Evolutionary conservation across 2,329 filamentous ascomycete genomes (phyloP).

Genomic region (Pseudogymnoascus sp.): DNA sequence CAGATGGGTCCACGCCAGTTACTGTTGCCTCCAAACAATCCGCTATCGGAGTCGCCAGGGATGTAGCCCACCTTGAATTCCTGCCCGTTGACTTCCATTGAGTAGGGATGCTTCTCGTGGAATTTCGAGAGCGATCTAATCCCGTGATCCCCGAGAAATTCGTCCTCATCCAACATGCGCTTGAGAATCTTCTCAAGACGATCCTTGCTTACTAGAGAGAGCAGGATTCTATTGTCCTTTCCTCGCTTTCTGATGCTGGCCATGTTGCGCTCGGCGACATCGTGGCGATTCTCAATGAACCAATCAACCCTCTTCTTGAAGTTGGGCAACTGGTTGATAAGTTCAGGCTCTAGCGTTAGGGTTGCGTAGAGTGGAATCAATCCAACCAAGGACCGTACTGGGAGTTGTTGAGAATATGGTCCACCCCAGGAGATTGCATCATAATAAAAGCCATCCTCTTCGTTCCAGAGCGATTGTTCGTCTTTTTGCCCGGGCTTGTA

Average conservation of each 20-base stretch:
- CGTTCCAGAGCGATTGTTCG: conserved; percentile 89
- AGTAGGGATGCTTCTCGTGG: conserved; percentile 82
- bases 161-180: conserved; percentile 87
- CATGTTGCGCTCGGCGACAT: conserved; percentile 88
- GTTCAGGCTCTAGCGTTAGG: conserved; percentile 82
- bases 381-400: conserved; percentile 84
- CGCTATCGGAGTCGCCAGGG: conserved; percentile 91
- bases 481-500: conserved; percentile 62
- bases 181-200: conserved; percentile 81
- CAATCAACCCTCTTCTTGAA: conserved; percentile 92
- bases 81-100: conserved; percentile 93
- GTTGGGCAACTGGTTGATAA: conserved; percentile 81
- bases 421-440: conserved; percentile 96
- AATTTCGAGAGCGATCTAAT: conserved; percentile 88
- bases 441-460: conserved; percentile 95
- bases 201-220: conserved; percentile 88
- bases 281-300: conserved; percentile 83
- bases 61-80: conserved; percentile 82
- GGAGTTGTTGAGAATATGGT: conserved; percentile 86
- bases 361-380: conserved; percentile 91
- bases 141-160: conserved; percentile 84
- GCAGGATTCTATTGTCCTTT: conserved; percentile 77
- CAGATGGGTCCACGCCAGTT: conserved; percentile 97
- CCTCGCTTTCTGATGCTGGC: conserved; percentile 85
- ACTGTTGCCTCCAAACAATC: conserved; percentile 91